Evolutionary conservation across 2,329 filamentous ascomycete species (phyloP).

Genomic region (Incumbomyces lentus): DNA sequence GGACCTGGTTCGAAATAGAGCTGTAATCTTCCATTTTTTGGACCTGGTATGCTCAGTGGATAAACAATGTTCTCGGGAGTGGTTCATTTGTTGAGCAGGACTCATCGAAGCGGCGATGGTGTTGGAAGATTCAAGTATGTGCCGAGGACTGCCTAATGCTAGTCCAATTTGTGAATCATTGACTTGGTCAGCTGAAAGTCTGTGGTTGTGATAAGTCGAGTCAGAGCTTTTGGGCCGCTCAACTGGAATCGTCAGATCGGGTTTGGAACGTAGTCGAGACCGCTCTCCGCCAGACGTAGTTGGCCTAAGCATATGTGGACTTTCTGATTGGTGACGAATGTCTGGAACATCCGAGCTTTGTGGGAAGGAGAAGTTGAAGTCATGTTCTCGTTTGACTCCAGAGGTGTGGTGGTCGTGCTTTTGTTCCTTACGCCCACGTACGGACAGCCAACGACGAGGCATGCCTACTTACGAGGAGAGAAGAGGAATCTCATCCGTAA

Average conservation of each 20-base stretch:
- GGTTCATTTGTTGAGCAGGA: slow-evolving; percentile 1
- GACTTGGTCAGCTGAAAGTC: neutral
- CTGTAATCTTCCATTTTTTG: slow-evolving; percentile 39
- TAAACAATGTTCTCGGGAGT: too few relatives aligned
- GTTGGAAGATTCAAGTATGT: slow-evolving; percentile 13
- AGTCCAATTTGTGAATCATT: slow-evolving; percentile 54
- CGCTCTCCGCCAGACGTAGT: neutral
- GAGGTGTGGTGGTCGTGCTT: neutral
- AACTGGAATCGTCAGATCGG: slow-evolving; percentile 1
- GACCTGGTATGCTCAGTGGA: slow-evolving; percentile 7
- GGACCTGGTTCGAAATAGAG: slow-evolving; percentile 32
- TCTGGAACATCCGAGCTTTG: neutral
- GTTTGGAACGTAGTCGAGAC: neutral
- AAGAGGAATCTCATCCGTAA: neutral
- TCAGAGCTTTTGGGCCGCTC: slow-evolving; percentile 3
- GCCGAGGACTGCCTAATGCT: slow-evolving; percentile 59
- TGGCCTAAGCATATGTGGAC: neutral
- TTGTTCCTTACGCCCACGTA: neutral
- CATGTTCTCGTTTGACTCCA: neutral
- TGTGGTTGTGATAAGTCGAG: neutral
- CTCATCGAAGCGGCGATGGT: slow-evolving; percentile 1
- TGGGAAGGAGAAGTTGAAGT: slow-evolving; percentile 5
- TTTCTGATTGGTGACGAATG: neutral
- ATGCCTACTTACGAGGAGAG: neutral
- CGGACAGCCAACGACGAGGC: slow-evolving; percentile 5